Percentiles rank a stretch among this genome's conserved stretches.
phyloP scores from a whole-genome alignment of 129 eudicot genomes.

The Oenanthe sinensis region DNA sequence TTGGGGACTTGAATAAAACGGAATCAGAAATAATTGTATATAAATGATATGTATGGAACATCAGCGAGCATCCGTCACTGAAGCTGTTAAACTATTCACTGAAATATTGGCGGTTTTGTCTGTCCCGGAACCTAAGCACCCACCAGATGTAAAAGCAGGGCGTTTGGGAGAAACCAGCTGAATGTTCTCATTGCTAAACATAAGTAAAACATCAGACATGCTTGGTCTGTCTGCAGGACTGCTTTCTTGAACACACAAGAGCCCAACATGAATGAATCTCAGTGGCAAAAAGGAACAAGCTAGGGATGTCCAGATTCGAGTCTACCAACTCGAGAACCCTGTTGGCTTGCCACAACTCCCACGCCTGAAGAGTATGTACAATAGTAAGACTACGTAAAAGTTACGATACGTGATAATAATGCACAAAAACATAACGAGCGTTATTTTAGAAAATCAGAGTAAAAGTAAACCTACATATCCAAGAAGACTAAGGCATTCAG shows the following conservation, averaged over 20 bases:
- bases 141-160: conserved; percentile 10
- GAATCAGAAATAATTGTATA: no score
- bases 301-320: neutral
- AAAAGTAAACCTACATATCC: conserved; percentile 9
- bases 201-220: conserved; percentile 2
- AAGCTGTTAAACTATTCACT: conserved; percentile 6
- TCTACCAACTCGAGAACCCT: conserved; percentile 10
- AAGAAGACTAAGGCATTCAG: conserved; percentile 3
- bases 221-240: conserved; percentile 11
- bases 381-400: no score
- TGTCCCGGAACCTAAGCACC: neutral
- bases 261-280: conserved; percentile 11
- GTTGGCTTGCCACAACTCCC: conserved; percentile 13
- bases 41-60: neutral
- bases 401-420: no score
- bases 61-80: conserved; percentile 8
- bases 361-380: neutral
- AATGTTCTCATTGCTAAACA: conserved; percentile 13
- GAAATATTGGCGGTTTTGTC: neutral
- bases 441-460: no score
- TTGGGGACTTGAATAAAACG: no score
- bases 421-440: no score
- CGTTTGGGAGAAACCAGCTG: neutral
- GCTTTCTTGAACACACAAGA: no score
- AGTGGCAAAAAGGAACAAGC: neutral